These are phyloP conservation scores for Dorcoceras hygrometricum DNA, from an alignment of 257 asterid species.

Conservation along the genomic window DNA sequence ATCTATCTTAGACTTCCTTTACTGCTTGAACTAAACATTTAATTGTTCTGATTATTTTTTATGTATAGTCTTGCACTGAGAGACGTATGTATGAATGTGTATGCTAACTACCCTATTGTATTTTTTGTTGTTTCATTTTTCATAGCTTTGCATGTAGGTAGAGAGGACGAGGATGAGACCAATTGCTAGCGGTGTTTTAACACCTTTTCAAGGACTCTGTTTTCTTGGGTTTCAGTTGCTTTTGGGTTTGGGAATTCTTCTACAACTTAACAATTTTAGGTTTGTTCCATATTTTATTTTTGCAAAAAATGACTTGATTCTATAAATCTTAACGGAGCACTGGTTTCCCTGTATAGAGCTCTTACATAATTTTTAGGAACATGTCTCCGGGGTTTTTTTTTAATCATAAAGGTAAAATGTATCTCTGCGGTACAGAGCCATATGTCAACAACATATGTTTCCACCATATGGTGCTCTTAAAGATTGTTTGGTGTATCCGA, in stretches of 20 bases:
- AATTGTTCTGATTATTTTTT: background rate
- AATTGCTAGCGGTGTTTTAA: constrained; percentile 74
- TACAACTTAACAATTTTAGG: constrained; percentile 85
- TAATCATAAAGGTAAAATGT: background rate
- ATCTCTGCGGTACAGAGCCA: background rate
- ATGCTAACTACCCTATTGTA: constrained; percentile 17
- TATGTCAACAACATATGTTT: background rate
- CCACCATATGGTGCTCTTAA: constrained; percentile 7
- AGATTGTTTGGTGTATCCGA: constrained; percentile 16
- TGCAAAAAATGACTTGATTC: background rate
- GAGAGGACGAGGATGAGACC: constrained; percentile 90
- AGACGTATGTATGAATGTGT: background rate
- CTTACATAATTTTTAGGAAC: background rate
- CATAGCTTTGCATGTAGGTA: constrained; percentile 66
- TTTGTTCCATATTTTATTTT: constrained; percentile 27
- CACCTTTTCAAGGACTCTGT: constrained; percentile 78
- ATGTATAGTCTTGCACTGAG: no score
- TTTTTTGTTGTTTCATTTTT: constrained; percentile 25
- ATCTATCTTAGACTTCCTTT: background rate
- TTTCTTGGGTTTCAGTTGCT: constrained; percentile 88
- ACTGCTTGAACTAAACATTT: background rate
- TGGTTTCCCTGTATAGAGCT: constrained; percentile 2
- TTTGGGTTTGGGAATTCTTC: constrained; percentile 82
- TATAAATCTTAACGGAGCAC: background rate
- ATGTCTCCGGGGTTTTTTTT: constrained; percentile 3